Evolutionary conservation across 164 flowering plant species (phyloP), one percentile per base, ranked within the genome.

Genomic region (Vitis rotundifolia): DNA sequence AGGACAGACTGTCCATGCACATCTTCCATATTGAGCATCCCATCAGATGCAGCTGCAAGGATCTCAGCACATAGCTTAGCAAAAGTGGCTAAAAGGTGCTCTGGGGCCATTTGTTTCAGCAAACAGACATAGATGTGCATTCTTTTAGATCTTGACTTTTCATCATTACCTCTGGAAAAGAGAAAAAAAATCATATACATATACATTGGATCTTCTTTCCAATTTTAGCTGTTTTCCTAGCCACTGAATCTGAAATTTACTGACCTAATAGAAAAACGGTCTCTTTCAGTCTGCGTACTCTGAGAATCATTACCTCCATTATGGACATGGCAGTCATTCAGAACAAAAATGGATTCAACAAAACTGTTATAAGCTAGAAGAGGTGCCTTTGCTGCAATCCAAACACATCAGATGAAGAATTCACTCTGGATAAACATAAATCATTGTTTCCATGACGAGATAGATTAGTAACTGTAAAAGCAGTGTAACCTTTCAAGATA

Each of bases 91-190:
- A 96, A 62, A 26, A 91, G 91, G 71, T 96, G 99, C 86, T 96
- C 98, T 14, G 98, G 95, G 59, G 98, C 97, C 99, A 93, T 96
- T 85, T 96, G 98, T 84, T 96, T 91, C 73, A 96, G 83, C 78
- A 96, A 78, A 68, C 91, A 80, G 58, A 78, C 77, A 75, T 93
- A 93, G 11, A 96, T 86, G 64, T 87, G 94, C 98, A 96, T 91
- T 77, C 98, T 80, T 77, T 83, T 83, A 15, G 90, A 85, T 83
- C 92, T 90, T n/a, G 95, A 81, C 8, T 51, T 80, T 69, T 87
- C 93, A 76, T 92, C 94, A 77, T 78, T 85, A 16, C 98, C 99
- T 76, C 98, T 96, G 84, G 8, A 70, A 80, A 60, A 50, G 70
- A 64, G 11, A 57, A 60, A 31, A 37, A 37, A 37, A 37, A 37